Percentiles rank a stretch among this genome's conserved stretches.
These are phyloP conservation scores for Somion occarium DNA, from an alignment of 1,284 basidiomycete species.

Conservation along the genomic window DNA sequence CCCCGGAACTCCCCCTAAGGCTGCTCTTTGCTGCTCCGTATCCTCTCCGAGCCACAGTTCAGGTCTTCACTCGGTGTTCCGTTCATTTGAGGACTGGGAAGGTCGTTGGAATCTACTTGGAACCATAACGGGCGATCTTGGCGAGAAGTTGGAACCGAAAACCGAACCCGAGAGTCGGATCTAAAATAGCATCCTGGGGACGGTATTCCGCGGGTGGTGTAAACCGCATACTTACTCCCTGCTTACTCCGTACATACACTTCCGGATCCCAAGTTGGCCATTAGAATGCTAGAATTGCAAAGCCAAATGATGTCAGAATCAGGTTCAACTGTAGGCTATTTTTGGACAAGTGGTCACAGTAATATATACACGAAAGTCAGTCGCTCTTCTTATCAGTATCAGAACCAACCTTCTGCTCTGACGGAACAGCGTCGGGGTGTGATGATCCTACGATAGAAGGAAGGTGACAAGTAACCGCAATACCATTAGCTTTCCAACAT, in stretches of 20 bases:
- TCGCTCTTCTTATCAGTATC: conserved; percentile 14
- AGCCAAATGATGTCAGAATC: no score
- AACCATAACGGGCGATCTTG: no score
- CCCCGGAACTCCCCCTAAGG: conserved; percentile 6
- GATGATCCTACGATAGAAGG: conserved; percentile 7
- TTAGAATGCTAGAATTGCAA: no score
- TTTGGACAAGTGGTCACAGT: not conserved
- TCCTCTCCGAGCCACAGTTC: not conserved
- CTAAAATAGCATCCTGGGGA: no score
- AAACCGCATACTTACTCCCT: no score
- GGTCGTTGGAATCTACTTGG: no score
- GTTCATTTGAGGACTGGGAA: not conserved
- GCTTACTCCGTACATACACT: no score
- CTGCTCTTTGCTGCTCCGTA: not conserved
- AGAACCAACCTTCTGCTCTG: conserved; percentile 10
- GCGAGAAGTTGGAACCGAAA: no score
- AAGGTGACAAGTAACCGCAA: not conserved
- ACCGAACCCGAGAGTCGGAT: no score
- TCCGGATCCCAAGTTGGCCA: no score
- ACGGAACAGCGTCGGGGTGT: conserved; percentile 12
- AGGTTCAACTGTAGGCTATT: no score
- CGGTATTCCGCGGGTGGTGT: no score
- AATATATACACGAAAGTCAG: conserved; percentile 5
- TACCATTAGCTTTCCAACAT: conserved; percentile 1
- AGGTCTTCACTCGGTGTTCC: not conserved